Conservation (phyloP, 208 protist species). For the Leishmania lainsoni region DNA sequence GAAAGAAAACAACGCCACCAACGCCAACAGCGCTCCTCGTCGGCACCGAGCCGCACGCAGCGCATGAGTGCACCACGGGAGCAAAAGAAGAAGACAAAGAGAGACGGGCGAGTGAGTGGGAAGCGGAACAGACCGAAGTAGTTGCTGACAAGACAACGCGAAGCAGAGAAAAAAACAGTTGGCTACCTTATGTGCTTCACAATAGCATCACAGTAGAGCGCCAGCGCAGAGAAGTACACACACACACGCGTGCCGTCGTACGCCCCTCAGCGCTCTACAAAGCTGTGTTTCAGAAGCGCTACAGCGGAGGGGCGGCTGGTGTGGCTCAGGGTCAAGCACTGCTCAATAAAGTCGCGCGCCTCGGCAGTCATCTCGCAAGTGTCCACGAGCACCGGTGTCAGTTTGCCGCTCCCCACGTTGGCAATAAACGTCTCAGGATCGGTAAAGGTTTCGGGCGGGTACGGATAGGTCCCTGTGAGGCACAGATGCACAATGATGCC, state of each 20-base stretch:
- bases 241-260: neutral
- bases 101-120: neutral
- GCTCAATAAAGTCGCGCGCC: constrained; percentile 43
- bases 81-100: neutral
- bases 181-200: neutral
- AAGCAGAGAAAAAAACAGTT: neutral
- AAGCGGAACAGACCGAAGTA: neutral
- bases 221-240: neutral
- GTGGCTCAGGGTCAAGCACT: constrained; percentile 40
- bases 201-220: neutral
- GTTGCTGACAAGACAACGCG: neutral
- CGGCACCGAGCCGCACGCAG: neutral
- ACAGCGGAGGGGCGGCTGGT: constrained; percentile 38
- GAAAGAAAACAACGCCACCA: neutral
- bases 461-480: constrained; percentile 66
- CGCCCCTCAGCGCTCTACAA: constrained; percentile 23
- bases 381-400: constrained; percentile 38
- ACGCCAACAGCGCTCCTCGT: neutral
- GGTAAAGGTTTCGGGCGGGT: constrained; percentile 35
- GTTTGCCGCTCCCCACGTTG: constrained; percentile 29
- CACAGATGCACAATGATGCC: constrained; percentile 75
- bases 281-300: constrained; percentile 54
- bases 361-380: constrained; percentile 20
- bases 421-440: constrained; percentile 49
- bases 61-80: neutral